Evolutionary conservation across 1,284 basidiomycete genomes (phyloP).

Genomic region (Apiotrichum porosum): DNA sequence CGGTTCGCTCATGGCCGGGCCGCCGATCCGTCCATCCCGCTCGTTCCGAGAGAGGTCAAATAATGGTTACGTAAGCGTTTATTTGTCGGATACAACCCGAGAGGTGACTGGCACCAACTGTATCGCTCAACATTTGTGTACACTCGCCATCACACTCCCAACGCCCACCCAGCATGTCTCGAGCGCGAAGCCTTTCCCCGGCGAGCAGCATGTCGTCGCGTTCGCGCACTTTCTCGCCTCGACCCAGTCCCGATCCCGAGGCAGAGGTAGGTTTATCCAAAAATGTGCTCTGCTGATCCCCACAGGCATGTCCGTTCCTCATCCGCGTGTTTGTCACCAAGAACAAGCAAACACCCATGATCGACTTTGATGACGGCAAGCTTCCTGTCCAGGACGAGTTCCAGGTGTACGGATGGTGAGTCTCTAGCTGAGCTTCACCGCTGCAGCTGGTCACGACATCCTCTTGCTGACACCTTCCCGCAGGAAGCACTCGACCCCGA

Average conservation of each 20-base stretch:
- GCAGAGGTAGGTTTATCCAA: conserved; percentile 4
- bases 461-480: background rate
- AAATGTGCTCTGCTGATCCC: background rate
- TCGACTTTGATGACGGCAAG: conserved; percentile 39
- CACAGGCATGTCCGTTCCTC: conserved; percentile 31
- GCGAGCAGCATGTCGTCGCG: too few relatives aligned
- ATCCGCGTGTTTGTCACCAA: conserved; percentile 44
- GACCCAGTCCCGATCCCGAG: conserved; percentile 1
- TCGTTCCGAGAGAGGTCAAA: too few relatives aligned
- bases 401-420: conserved; percentile 41
- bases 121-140: too few relatives aligned
- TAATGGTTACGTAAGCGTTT: too few relatives aligned
- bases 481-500: conserved; percentile 40
- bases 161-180: too few relatives aligned
- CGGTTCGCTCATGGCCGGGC: too few relatives aligned
- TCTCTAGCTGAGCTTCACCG: conserved; percentile 2
- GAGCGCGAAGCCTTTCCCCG: too few relatives aligned
- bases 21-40: too few relatives aligned
- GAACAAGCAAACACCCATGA: conserved; percentile 35
- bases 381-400: conserved; percentile 39
- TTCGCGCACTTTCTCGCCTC: conserved; percentile 3
- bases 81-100: too few relatives aligned
- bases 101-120: too few relatives aligned
- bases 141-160: too few relatives aligned
- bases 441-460: background rate